Evolutionary conservation across 2,329 filamentous ascomycete genomes (phyloP).

Genomic region (Hymenoscyphus salicellus): DNA sequence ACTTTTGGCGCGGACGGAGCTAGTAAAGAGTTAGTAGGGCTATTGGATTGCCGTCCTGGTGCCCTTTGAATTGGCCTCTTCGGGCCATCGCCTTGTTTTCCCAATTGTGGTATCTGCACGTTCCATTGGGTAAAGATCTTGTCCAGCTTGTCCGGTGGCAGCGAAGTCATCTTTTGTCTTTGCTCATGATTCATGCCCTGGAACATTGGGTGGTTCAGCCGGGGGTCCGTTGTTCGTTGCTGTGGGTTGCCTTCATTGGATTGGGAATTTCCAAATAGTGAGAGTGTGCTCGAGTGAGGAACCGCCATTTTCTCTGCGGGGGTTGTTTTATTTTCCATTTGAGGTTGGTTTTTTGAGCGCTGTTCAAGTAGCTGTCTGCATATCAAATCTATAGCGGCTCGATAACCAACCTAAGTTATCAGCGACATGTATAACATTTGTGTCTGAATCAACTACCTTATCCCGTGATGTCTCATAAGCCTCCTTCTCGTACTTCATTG

Average conservation of each 20-base stretch:
- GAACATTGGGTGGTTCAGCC: slow-evolving; percentile 40
- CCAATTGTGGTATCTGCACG: slow-evolving; percentile 29
- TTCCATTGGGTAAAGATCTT: slow-evolving; percentile 53
- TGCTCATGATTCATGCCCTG: slow-evolving; percentile 47
- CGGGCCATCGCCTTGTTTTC: slow-evolving; percentile 30
- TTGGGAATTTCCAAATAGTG: slow-evolving; percentile 51
- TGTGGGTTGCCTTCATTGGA: slow-evolving; percentile 52
- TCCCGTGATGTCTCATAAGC: slow-evolving; percentile 4
- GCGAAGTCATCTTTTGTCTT: slow-evolving; percentile 42
- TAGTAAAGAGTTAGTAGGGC: too few species aligned
- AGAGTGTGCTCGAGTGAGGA: slow-evolving; percentile 44
- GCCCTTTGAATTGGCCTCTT: slow-evolving; percentile 31
- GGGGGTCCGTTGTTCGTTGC: slow-evolving; percentile 37
- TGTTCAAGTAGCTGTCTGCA: slow-evolving; percentile 29
- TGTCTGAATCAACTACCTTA: slow-evolving; percentile 25
- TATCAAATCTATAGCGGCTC: slow-evolving; percentile 28
- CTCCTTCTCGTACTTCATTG: neutral
- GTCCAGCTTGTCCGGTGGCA: slow-evolving; percentile 50
- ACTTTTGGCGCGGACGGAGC: too few species aligned
- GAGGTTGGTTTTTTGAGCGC: slow-evolving; percentile 33
- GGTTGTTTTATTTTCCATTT: slow-evolving; percentile 51
- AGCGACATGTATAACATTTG: slow-evolving; percentile 11
- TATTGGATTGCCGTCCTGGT: slow-evolving; percentile 30
- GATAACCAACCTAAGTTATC: slow-evolving; percentile 30
- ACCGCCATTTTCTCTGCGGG: slow-evolving; percentile 39